Conservation (phyloP, 495 filamentous ascomycete genomes). For the Aspergillus kassunensis region DNA sequence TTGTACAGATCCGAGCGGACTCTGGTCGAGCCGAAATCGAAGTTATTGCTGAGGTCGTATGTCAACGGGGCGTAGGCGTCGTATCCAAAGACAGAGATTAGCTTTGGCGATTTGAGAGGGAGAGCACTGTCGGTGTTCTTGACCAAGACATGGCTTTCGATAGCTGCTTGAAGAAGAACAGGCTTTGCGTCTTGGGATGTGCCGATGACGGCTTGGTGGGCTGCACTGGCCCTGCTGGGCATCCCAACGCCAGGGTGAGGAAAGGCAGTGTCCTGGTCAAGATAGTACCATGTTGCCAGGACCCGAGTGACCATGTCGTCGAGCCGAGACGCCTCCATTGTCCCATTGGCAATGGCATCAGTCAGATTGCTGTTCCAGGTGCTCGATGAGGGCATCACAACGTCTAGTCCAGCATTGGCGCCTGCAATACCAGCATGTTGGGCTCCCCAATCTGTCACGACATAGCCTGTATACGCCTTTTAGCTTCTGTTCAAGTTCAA, state of each 20-base stretch:
- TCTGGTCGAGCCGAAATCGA: constrained; percentile 47
- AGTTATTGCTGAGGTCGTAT: too few species aligned
- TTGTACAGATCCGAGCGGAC: neutral
- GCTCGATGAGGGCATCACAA: constrained; percentile 50
- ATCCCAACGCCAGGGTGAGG: constrained; percentile 51
- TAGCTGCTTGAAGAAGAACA: constrained; percentile 51
- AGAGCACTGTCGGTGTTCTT: constrained; percentile 69
- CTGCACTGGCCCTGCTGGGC: constrained; percentile 59
- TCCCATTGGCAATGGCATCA: constrained; percentile 50
- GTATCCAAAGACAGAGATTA: constrained; percentile 65
- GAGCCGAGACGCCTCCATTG: constrained; percentile 39
- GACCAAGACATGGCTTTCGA: constrained; percentile 64
- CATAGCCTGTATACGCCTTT: constrained; percentile 37
- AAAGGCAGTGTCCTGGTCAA: neutral
- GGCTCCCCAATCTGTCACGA: constrained; percentile 56
- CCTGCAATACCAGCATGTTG: constrained; percentile 53
- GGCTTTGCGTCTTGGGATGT: constrained; percentile 46
- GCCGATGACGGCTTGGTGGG: constrained; percentile 60
- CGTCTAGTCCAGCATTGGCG: constrained; percentile 55
- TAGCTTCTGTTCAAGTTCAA: constrained; percentile 49
- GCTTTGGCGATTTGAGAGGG: constrained; percentile 53
- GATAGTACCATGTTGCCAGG: neutral
- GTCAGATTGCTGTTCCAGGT: constrained; percentile 45
- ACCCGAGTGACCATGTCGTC: constrained; percentile 54
- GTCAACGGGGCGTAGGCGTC: too few species aligned